Conservation (phyloP, 495 filamentous ascomycete species). For the Usnea hakonensis region DNA sequence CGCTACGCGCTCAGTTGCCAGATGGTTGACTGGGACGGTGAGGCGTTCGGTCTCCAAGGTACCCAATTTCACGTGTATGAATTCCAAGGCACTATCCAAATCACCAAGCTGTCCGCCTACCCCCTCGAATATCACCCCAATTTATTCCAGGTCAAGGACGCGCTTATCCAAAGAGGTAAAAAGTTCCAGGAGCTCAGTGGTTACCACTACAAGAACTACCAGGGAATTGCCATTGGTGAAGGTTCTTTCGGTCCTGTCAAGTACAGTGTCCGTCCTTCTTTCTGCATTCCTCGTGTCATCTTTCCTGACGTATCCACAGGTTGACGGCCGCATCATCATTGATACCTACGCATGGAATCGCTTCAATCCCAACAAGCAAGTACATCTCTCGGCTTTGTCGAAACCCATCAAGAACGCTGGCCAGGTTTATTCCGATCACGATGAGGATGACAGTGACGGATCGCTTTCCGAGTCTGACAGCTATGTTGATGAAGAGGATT, state of each 20-base stretch:
- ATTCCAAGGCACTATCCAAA: conserved; percentile 50
- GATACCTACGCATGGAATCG: conserved; percentile 35
- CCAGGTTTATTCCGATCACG: conserved; percentile 21
- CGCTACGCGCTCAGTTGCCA: conserved; percentile 22
- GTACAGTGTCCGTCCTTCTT: conserved; percentile 27
- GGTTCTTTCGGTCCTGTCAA: conserved; percentile 30
- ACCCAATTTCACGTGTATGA: conserved; percentile 37
- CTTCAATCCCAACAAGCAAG: conserved; percentile 27
- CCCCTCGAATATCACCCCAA: conserved; percentile 48
- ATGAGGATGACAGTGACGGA: conserved; percentile 9
- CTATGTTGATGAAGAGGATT: neutral
- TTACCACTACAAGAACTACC: conserved; percentile 54
- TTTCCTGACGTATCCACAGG: conserved; percentile 11
- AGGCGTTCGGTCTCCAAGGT: conserved; percentile 44
- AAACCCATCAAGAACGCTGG: conserved; percentile 41
- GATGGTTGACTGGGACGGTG: conserved; percentile 55
- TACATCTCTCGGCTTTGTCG: conserved; percentile 53
- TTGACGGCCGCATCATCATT: conserved; percentile 50
- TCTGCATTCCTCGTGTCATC: neutral
- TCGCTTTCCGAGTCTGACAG: too few species aligned
- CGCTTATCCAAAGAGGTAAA: conserved; percentile 41
- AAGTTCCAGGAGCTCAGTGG: conserved; percentile 49
- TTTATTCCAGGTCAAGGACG: conserved; percentile 30
- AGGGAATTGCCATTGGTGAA: conserved; percentile 39
- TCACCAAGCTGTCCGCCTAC: conserved; percentile 47